These are phyloP conservation scores for Ophiostoma piceae DNA, from an alignment of 2,329 filamentous ascomycete genomes.

Conservation along the genomic window DNA sequence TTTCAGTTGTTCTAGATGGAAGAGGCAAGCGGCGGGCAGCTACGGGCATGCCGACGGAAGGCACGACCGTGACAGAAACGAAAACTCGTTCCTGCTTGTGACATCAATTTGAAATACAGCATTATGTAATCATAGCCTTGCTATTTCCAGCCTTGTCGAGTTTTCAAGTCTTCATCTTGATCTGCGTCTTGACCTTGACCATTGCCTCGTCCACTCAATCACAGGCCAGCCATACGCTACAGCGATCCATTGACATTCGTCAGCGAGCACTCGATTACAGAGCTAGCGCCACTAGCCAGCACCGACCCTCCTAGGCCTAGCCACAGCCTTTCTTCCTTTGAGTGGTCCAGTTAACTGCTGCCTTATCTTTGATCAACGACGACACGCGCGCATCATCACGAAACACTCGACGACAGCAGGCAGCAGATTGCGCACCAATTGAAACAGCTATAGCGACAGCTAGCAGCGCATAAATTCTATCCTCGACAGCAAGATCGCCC, in stretches of 20 bases:
- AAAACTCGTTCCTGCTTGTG: background rate
- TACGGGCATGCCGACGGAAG: background rate
- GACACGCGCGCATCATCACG: background rate
- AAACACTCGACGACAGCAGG: background rate
- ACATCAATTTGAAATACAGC: background rate
- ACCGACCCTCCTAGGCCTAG: slow-evolving; percentile 8
- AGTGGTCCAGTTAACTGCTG: background rate
- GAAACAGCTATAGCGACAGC: background rate
- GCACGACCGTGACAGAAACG: background rate
- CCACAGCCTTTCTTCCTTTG: slow-evolving; percentile 17
- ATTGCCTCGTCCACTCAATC: background rate
- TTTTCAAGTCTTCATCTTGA: background rate
- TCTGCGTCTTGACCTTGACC: background rate
- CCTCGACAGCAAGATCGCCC: background rate
- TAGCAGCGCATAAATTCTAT: background rate
- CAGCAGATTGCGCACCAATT: background rate
- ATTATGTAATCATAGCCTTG: background rate
- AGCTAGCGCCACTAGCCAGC: slow-evolving; percentile 6
- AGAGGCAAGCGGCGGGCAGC: background rate
- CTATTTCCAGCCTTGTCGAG: background rate
- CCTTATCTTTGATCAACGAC: slow-evolving; percentile 19
- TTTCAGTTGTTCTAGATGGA: background rate
- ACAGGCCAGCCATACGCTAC: slow-evolving; percentile 1
- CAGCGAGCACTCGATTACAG: background rate
- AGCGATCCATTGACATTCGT: slow-evolving; percentile 1